phyloP scores from a whole-genome alignment of 2,329 filamentous ascomycete species.

The Colletotrichum sp. region DNA sequence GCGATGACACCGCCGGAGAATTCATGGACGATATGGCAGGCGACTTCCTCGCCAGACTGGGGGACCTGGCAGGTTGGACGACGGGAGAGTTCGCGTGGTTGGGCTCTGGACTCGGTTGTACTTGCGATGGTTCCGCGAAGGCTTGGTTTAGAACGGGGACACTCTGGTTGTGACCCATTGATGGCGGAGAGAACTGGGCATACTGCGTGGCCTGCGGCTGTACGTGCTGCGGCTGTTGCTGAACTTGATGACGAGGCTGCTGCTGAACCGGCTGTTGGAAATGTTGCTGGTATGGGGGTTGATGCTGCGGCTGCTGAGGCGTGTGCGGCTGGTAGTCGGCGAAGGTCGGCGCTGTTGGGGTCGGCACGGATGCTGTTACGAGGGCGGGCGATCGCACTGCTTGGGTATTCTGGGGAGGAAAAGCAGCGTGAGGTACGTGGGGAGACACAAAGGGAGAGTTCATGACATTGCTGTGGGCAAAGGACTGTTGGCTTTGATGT shows the following conservation, averaged over 20 bases:
- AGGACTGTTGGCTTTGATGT: slow-evolving; percentile 7
- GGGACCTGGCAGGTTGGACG: slow-evolving; percentile 34
- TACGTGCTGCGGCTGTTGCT: background rate
- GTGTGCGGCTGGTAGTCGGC: slow-evolving; percentile 2
- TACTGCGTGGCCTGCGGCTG: slow-evolving; percentile 12
- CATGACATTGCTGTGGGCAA: slow-evolving; percentile 4
- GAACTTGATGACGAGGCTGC: background rate
- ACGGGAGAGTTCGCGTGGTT: slow-evolving; percentile 46
- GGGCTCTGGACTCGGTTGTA: slow-evolving; percentile 39
- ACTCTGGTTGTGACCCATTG: slow-evolving; percentile 12
- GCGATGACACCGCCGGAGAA: slow-evolving; percentile 27
- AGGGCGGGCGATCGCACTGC: slow-evolving; percentile 7
- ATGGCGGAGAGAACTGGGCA: slow-evolving; percentile 14
- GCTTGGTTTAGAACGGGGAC: slow-evolving; percentile 6
- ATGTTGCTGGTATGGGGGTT: slow-evolving; percentile 15
- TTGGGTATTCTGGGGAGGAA: slow-evolving; percentile 4
- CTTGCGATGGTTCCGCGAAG: slow-evolving; percentile 5
- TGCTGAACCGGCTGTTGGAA: slow-evolving; percentile 16
- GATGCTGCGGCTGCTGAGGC: slow-evolving; percentile 17
- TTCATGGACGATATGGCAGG: slow-evolving; percentile 26
- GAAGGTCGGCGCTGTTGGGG: background rate
- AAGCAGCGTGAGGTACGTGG: slow-evolving; percentile 9
- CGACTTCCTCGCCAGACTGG: slow-evolving; percentile 45
- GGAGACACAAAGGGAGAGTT: slow-evolving; percentile 10
- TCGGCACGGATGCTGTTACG: background rate